Percentiles rank a stretch among this genome's conserved stretches.
These are phyloP conservation scores for Huntiella abstrusa DNA, from an alignment of 2,329 filamentous ascomycete species.

Conservation along the genomic window DNA sequence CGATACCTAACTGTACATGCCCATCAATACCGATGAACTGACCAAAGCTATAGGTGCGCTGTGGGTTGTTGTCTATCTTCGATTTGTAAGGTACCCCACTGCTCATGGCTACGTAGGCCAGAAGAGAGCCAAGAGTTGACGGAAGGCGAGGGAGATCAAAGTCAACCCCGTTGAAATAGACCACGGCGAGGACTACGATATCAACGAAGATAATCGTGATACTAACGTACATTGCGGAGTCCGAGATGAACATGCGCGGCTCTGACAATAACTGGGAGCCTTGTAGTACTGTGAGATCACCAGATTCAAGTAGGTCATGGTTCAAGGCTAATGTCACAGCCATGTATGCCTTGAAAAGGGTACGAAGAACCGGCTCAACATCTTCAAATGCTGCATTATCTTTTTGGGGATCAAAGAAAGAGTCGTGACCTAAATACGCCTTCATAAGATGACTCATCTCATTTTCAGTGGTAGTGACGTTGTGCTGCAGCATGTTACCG, in stretches of 20 bases:
- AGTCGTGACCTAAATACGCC: neutral
- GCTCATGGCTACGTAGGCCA: slow-evolving; percentile 30
- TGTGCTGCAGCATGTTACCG: neutral
- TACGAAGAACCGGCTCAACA: neutral
- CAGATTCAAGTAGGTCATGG: slow-evolving; percentile 19
- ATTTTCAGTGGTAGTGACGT: neutral
- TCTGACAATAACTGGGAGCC: slow-evolving; percentile 16
- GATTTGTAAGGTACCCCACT: slow-evolving; percentile 16
- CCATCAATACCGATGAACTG: slow-evolving; percentile 29
- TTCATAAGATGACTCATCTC: slow-evolving; percentile 4
- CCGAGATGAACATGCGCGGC: slow-evolving; percentile 29
- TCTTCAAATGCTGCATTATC: neutral
- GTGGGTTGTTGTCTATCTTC: neutral
- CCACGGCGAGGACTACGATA: slow-evolving; percentile 20
- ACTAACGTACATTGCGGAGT: slow-evolving; percentile 25
- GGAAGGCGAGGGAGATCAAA: slow-evolving; percentile 32
- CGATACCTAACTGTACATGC: slow-evolving; percentile 30
- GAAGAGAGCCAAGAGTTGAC: slow-evolving; percentile 27
- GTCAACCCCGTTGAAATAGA: slow-evolving; percentile 25
- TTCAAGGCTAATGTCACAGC: neutral
- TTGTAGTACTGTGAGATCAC: neutral
- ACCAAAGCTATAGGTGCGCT: slow-evolving; percentile 24
- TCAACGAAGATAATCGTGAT: slow-evolving; percentile 26
- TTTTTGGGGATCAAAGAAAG: neutral
- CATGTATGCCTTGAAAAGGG: slow-evolving; percentile 1